These are phyloP conservation scores for Blastosporella zonata DNA, from an alignment of 1,284 basidiomycete species.

Conservation along the genomic window DNA sequence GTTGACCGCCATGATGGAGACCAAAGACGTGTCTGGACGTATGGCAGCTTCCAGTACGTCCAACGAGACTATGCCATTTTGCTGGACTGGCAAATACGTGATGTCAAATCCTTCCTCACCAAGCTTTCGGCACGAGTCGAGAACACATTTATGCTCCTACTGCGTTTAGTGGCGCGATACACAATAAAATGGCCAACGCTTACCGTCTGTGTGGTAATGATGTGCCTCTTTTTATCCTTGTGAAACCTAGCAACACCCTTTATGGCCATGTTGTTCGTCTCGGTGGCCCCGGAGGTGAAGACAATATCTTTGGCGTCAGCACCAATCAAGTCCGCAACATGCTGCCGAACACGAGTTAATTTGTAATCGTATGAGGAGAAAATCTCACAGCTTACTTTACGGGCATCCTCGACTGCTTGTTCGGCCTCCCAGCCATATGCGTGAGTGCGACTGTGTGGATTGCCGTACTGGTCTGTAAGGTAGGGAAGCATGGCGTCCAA, in stretches of 20 bases:
- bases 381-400: conserved; percentile 56
- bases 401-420: conserved; percentile 87
- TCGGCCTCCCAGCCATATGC: conserved; percentile 99
- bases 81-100: conserved; percentile 93
- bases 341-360: conserved; percentile 40
- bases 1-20: conserved; percentile 99
- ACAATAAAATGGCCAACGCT: conserved; percentile 25
- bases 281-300: conserved; percentile 98
- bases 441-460: conserved; percentile 97
- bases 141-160: conserved; percentile 98
- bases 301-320: conserved; percentile 96
- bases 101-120: conserved; percentile 97
- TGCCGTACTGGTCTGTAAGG: conserved; percentile 95
- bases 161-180: conserved; percentile 12
- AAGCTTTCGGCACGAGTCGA: conserved; percentile 95
- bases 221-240: conserved; percentile 85
- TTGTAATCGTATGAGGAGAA: neutral
- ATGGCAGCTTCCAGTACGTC: conserved; percentile 79
- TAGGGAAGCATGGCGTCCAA: conserved; percentile 97
- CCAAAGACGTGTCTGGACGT: conserved; percentile 82
- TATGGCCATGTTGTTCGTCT: conserved; percentile 97
- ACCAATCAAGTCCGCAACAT: conserved; percentile 90
- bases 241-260: conserved; percentile 97
- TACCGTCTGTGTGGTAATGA: conserved; percentile 91
- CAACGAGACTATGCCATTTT: conserved; percentile 83